These are phyloP conservation scores for Phyllosticta capitalensis DNA, from an alignment of 2,329 filamentous ascomycete genomes.

Conservation along the genomic window DNA sequence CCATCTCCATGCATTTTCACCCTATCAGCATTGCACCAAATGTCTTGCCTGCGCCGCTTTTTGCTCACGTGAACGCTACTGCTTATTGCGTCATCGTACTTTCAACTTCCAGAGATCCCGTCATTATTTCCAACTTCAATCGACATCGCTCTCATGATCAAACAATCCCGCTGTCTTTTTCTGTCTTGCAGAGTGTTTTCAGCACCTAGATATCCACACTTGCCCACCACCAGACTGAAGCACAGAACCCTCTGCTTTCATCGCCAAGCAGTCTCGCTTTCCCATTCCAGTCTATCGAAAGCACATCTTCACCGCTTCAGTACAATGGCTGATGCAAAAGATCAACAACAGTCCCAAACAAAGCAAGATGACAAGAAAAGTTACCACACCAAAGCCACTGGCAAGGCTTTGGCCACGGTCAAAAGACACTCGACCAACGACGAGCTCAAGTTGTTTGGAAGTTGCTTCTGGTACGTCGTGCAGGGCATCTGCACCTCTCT, in stretches of 20 bases:
- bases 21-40: background rate
- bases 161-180: background rate
- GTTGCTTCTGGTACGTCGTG: slow-evolving; percentile 66
- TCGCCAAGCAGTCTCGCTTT: background rate
- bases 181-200: background rate
- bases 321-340: background rate
- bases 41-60: background rate
- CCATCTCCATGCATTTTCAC: background rate
- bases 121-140: background rate
- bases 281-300: background rate
- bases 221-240: background rate
- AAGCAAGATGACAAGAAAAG: slow-evolving; percentile 44
- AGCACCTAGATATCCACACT: background rate
- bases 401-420: slow-evolving; percentile 58
- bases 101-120: background rate
- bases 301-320: background rate
- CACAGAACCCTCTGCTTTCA: background rate
- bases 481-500: background rate
- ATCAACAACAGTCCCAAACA: background rate
- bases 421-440: slow-evolving; percentile 60
- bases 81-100: slow-evolving; percentile 5
- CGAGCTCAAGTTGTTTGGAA: slow-evolving; percentile 68
- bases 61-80: background rate
- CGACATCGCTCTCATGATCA: background rate
- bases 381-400: slow-evolving; percentile 63